These are phyloP conservation scores for Sequoiadendron giganteum DNA, from an alignment of 75 land plant genomes.

Conservation along the genomic window DNA sequence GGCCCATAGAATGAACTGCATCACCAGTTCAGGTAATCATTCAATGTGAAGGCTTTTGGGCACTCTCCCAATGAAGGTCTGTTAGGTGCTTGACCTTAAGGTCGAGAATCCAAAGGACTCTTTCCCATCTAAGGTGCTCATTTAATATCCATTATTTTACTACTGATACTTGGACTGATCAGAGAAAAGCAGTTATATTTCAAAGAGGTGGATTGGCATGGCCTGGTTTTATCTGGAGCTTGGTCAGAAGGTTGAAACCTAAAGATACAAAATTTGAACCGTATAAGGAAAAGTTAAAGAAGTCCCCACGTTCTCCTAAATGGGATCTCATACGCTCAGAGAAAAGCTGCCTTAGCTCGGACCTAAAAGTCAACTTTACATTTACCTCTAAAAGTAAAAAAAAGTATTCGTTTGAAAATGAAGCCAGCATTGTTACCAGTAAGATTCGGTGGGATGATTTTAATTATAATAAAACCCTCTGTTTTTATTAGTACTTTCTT, in stretches of 20 bases:
- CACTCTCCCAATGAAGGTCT: too few species aligned
- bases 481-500: too few species aligned
- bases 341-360: background rate
- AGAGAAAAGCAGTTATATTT: background rate
- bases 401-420: background rate
- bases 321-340: background rate
- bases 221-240: background rate
- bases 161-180: background rate
- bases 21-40: too few species aligned
- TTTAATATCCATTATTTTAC: background rate
- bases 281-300: background rate
- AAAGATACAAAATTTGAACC: background rate
- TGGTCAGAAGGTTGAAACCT: background rate
- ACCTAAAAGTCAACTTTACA: background rate
- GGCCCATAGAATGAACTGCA: too few species aligned
- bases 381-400: too few species aligned
- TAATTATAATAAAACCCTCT: too few species aligned
- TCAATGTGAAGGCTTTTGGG: too few species aligned
- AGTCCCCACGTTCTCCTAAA: background rate
- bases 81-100: too few species aligned
- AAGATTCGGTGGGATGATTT: background rate
- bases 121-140: background rate
- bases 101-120: background rate
- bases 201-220: background rate
- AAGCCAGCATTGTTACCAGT: too few species aligned